Percentiles rank a stretch among this genome's conserved stretches.
Evolutionary conservation across 768 basidiomycete species (phyloP).

Genomic region (Gelatoporia subvermispora): DNA sequence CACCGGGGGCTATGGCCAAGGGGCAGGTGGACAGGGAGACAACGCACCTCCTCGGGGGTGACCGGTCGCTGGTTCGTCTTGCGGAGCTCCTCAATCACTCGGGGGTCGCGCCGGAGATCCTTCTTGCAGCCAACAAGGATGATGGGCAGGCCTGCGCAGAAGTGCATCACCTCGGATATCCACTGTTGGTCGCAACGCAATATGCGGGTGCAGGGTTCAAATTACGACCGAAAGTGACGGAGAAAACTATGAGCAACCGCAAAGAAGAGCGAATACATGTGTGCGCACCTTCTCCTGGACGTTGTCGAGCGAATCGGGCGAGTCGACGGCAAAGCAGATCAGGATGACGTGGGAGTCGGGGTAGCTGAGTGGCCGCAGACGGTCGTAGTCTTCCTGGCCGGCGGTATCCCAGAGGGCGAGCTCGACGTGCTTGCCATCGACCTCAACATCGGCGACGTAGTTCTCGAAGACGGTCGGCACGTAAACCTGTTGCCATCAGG

Average conservation of each 20-base stretch:
- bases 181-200: constrained; percentile 49
- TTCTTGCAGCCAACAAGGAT: constrained; percentile 99
- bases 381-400: constrained; percentile 98
- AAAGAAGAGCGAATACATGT: background rate
- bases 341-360: constrained; percentile 99
- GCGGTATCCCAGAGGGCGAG: constrained; percentile 99
- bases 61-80: constrained; percentile 95
- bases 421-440: constrained; percentile 98
- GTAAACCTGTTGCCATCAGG: constrained; percentile 65
- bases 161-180: constrained; percentile 98
- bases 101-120: constrained; percentile 89
- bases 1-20: background rate
- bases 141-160: constrained; percentile 90
- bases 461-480: constrained; percentile 99
- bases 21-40: background rate
- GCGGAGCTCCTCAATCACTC: constrained; percentile 90
- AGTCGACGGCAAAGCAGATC: constrained; percentile 98
- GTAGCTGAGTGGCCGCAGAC: constrained; percentile 94
- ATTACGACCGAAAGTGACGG: background rate
- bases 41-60: constrained; percentile 80
- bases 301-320: constrained; percentile 97
- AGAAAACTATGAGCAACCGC: background rate
- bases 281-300: constrained; percentile 94
- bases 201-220: constrained; percentile 1
- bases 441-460: constrained; percentile 98